Percentiles rank a stretch among this genome's conserved stretches.
These are phyloP conservation scores for Candida hungchunana DNA, from an alignment of 805 yeast genomes.

Conservation along the genomic window DNA sequence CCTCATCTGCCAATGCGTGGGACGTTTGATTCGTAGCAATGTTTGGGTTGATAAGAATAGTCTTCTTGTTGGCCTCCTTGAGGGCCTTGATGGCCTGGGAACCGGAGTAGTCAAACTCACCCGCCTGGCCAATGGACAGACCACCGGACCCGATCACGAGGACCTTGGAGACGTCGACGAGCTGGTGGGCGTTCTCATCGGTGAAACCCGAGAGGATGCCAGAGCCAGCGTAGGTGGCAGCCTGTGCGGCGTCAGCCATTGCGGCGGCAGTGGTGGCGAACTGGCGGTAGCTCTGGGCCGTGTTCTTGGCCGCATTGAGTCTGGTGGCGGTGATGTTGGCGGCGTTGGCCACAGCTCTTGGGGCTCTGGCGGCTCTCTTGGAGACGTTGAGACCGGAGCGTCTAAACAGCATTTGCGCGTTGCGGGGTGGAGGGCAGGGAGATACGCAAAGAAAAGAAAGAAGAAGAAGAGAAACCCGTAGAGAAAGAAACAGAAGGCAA, in stretches of 20 bases:
- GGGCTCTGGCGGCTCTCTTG: constrained; percentile 21
- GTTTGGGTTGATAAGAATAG: constrained; percentile 90
- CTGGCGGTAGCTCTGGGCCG: constrained; percentile 9
- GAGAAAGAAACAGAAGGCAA: neutral
- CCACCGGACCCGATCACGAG: constrained; percentile 97
- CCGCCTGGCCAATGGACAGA: constrained; percentile 95
- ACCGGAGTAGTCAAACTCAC: constrained; percentile 96
- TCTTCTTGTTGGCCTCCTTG: constrained; percentile 80
- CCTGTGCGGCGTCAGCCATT: constrained; percentile 17
- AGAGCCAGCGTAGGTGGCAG: constrained; percentile 54
- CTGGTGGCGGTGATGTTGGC: constrained; percentile 7
- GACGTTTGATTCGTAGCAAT: constrained; percentile 97
- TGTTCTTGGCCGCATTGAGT: constrained; percentile 6
- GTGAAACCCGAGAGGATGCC: constrained; percentile 52
- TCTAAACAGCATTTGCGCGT: constrained; percentile 26
- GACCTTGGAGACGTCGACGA: constrained; percentile 84
- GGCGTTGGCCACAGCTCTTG: constrained; percentile 8
- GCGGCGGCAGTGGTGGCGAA: constrained; percentile 20
- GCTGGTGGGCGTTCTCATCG: constrained; percentile 55
- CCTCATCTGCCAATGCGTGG: constrained; percentile 91
- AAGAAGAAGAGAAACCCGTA: no score
- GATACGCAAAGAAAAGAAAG: no score
- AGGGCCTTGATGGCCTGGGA: constrained; percentile 97
- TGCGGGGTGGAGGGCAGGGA: no score
- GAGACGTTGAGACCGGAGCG: constrained; percentile 25